Conservation (phyloP, 2,329 filamentous ascomycete genomes). For the Trichoderma sp. region DNA sequence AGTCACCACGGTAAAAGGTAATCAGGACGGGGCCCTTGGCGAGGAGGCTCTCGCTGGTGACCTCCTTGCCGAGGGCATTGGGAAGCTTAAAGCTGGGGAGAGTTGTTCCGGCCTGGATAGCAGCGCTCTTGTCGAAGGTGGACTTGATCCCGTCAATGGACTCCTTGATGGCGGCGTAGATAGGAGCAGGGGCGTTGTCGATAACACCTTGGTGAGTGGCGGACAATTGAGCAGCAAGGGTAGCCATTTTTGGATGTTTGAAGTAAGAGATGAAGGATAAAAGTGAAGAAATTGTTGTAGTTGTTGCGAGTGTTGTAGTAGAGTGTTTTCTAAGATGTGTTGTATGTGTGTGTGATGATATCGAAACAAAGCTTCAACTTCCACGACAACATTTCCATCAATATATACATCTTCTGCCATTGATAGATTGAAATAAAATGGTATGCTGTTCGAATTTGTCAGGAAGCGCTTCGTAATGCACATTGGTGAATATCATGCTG, state of each 20-base stretch:
- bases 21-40: conserved; percentile 9
- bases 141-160: neutral
- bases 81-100: neutral
- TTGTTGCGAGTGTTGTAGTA: neutral
- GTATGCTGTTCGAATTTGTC: neutral
- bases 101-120: neutral
- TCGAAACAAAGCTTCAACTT: neutral
- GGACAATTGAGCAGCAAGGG: neutral
- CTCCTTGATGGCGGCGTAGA: neutral
- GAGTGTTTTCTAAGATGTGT: neutral
- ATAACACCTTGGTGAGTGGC: neutral
- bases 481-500: neutral
- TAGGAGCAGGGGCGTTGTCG: neutral
- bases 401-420: neutral
- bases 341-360: neutral
- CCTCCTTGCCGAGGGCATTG: neutral
- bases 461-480: neutral
- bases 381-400: neutral
- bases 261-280: neutral
- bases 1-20: conserved; percentile 6
- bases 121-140: neutral
- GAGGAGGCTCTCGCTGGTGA: neutral
- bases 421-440: neutral
- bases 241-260: neutral
- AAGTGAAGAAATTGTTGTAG: neutral